Conservation (phyloP, 495 filamentous ascomycete genomes). For the Chaetomium fimeti region DNA sequence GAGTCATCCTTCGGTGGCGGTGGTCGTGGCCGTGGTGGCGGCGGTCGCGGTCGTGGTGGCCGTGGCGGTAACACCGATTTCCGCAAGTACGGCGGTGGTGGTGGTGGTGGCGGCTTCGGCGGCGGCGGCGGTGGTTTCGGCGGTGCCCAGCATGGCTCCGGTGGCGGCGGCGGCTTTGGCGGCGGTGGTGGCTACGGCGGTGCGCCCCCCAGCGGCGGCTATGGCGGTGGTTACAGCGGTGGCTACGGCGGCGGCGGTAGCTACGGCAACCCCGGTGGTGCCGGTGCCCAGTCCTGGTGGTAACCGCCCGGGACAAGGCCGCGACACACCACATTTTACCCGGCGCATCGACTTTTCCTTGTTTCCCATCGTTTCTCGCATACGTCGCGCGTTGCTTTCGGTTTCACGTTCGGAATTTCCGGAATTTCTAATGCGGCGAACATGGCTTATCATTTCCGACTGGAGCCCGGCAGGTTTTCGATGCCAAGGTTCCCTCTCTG, state of each 20-base stretch:
- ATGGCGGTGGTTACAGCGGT: constrained; percentile 59
- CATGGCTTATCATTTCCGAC: constrained; percentile 34
- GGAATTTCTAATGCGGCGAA: constrained; percentile 35
- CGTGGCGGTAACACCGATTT: constrained; percentile 79
- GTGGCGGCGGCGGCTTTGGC: constrained; percentile 46
- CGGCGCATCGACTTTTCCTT: constrained; percentile 19
- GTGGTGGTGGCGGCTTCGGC: constrained; percentile 51
- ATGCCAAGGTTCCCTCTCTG: constrained; percentile 29
- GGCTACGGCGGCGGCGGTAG: constrained; percentile 72
- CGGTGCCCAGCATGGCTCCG: constrained; percentile 48
- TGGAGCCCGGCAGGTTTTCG: constrained; percentile 30
- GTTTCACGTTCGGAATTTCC: constrained; percentile 26
- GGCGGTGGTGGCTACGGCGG: constrained; percentile 37
- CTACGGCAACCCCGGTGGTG: constrained; percentile 77
- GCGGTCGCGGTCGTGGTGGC: constrained; percentile 65
- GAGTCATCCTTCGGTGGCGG: constrained; percentile 81
- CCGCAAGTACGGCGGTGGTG: constrained; percentile 69
- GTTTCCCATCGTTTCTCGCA: constrained; percentile 20
- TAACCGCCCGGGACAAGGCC: constrained; percentile 48
- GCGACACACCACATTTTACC: constrained; percentile 11
- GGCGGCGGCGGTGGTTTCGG: constrained; percentile 52
- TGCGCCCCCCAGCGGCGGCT: constrained; percentile 41
- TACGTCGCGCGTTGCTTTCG: constrained; percentile 22
- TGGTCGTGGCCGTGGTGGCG: constrained; percentile 68
- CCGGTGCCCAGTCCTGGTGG: constrained; percentile 90